Evolutionary conservation across 2,329 filamentous ascomycete genomes (phyloP), one percentile per base, ranked within the genome.

Genomic region (Lasiodiplodia sp.): DNA sequence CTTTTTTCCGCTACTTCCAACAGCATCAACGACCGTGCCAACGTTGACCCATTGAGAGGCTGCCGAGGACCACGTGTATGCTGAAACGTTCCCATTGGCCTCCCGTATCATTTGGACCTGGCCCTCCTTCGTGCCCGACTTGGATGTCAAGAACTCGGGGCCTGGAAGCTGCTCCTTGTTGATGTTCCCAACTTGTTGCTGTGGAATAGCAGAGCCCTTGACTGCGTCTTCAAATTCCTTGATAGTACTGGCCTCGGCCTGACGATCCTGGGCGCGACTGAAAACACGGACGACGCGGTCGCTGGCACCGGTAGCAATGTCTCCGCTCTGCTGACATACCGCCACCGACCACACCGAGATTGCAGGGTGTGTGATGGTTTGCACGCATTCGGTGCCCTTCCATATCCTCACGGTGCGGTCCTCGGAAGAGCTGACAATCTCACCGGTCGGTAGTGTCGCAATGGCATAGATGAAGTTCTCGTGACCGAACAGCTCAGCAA

Each of bases 341-440:
- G 94, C 92, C 21, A 99, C 93, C 16, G 89, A 86, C 96, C 96
- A 99, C 5, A 99, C 94, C 0, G 95, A 98, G 67, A 98, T 96
- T 11, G 96, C 96, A 12, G 96, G 96, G 75, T 97, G 94, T 1
- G 95, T 97, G 72, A 99, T 98, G 49, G 95, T 97, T 80, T 99
- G 96, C 56, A 97, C 82, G 77, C 95, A 98, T 68, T 94, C 86
- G 16, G 84, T 87, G 55, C 91, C 92, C 73, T 87, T 90, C 96
- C 96, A 99, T 77, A 99, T 84, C 65, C 93, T 88, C 40, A 97
- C 88, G 0, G 96, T 97, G n/a, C 96, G 88, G 80, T 99, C 96
- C 80, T 99, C 96, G 21, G 94, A 94, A 2, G 93, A 90, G 79
- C 95, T 98, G 60, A 96, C 91, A 37, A 99, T 84, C 76, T 97